Evolutionary conservation across 2,329 filamentous ascomycete genomes (phyloP), one percentile per base, ranked within the genome.

Genomic region (Claviceps capensis): DNA sequence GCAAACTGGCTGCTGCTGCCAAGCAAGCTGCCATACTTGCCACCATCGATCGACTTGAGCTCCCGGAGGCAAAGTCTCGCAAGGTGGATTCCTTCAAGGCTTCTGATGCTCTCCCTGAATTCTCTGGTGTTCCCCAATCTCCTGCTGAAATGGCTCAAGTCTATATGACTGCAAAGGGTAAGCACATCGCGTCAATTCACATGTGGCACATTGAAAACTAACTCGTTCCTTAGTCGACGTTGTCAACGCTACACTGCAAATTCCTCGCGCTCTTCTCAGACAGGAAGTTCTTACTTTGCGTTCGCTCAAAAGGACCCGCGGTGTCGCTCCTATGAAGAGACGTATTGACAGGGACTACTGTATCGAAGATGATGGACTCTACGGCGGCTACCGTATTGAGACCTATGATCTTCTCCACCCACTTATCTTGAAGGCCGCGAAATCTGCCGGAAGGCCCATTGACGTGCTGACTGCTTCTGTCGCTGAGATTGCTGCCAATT

Each of bases 131-230:
- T 14, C 56, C 56, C 13, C 17, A 47, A 42, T 51, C 53, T 16
- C 45, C 34, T 23, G 54, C 51, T n/a, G 50, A 52, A 38, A 48
- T 56, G 45, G 42, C 52, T 26, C 43, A 48, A 26, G 19, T 49
- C 19, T 9, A 50, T 3, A 59, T 68, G 57, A 48, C 55, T 13
- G 65, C 66, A 1, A 65, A 65, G 48, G 63, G 65, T 66, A 56
- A 22, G 62, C 55, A 19, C 11, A 26, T 19, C 23, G 23, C 11
- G 9, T 16, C 22, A 43, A 11, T 14, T 42, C 23, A 11, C 23
- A 50, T 17, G 23, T 38, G 22, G 17, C 16, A 22, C 48, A 47
- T 13, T 14, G 7, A 22, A 47, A 16, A 36, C 44, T 53, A 40
- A 53, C 44, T 16, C 13, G 30, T 22, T 17, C 3, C 19, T 30